These are phyloP conservation scores for Candida pini DNA, from an alignment of 805 yeast genomes.

Conservation along the genomic window DNA sequence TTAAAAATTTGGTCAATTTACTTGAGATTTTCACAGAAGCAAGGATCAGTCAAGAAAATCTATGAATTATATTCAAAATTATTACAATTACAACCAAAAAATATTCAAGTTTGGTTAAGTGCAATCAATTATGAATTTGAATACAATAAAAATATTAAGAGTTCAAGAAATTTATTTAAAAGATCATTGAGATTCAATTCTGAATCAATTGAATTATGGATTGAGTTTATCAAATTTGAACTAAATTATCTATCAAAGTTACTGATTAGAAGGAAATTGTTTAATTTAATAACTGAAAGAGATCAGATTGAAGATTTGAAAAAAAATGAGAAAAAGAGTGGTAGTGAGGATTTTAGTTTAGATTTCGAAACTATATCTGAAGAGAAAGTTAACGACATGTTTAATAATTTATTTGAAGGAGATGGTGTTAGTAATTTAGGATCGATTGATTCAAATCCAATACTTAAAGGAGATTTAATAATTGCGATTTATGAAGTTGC, in stretches of 20 bases:
- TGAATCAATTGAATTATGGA: constrained; percentile 69
- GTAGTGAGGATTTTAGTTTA: no score
- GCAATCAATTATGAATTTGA: constrained; percentile 95
- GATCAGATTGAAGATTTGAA: constrained; percentile 50
- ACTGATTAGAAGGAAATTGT: constrained; percentile 73
- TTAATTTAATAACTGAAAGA: constrained; percentile 71
- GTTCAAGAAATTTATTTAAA: constrained; percentile 83
- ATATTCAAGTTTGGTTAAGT: constrained; percentile 85
- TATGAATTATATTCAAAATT: constrained; percentile 73
- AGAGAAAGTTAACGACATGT: constrained; percentile 52
- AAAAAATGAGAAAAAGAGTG: constrained; percentile 33
- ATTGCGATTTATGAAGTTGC: constrained; percentile 66
- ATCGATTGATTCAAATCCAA: constrained; percentile 77
- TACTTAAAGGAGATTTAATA: constrained; percentile 67
- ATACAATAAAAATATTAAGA: constrained; percentile 78
- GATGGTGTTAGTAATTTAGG: constrained; percentile 84
- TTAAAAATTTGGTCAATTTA: constrained; percentile 74
- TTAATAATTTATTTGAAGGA: constrained; percentile 78
- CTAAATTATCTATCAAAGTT: constrained; percentile 79
- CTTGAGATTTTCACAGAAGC: constrained; percentile 58
- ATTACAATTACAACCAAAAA: constrained; percentile 84
- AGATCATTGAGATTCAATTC: constrained; percentile 79
- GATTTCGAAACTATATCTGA: constrained; percentile 21
- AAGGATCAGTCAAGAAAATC: constrained; percentile 65
- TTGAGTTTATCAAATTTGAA: constrained; percentile 83